Conservation (phyloP, 805 yeast genomes). For the Helenozyma rhizophorensis region DNA sequence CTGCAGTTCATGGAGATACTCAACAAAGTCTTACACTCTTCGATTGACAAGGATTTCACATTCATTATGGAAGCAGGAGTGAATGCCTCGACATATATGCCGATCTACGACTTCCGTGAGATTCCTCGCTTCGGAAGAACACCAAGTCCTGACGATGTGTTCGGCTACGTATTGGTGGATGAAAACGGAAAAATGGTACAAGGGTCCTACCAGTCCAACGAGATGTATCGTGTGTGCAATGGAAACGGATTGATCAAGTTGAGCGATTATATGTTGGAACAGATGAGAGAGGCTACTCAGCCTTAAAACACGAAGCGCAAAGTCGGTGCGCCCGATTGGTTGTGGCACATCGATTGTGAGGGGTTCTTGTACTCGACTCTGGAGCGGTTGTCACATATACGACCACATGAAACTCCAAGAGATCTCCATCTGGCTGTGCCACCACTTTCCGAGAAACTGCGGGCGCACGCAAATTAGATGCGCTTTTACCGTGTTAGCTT, state of each 20-base stretch:
- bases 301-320: no score
- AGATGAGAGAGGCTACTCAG: conserved; percentile 10
- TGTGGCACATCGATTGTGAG: no score
- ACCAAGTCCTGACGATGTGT: conserved; percentile 66
- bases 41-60: conserved; percentile 38
- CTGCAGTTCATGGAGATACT: conserved; percentile 24
- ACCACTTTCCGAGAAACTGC: no score
- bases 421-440: no score
- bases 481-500: no score
- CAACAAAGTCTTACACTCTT: conserved; percentile 24
- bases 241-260: conserved; percentile 19
- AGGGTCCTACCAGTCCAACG: conserved; percentile 53
- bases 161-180: conserved; percentile 66
- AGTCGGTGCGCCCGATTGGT: no score
- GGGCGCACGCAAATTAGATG: no score
- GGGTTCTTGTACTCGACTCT: no score
- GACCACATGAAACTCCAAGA: no score
- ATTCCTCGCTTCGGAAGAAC: conserved; percentile 61
- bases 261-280: conserved; percentile 15
- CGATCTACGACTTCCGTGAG: conserved; percentile 65
- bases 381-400: no score
- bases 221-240: conserved; percentile 50
- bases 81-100: conserved; percentile 54
- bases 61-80: conserved; percentile 54
- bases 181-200: conserved; percentile 49